Percentiles rank a stretch among this genome's conserved stretches.
phyloP scores from a whole-genome alignment of 176 grass and related monocot species.

The Pharus latifolius region DNA sequence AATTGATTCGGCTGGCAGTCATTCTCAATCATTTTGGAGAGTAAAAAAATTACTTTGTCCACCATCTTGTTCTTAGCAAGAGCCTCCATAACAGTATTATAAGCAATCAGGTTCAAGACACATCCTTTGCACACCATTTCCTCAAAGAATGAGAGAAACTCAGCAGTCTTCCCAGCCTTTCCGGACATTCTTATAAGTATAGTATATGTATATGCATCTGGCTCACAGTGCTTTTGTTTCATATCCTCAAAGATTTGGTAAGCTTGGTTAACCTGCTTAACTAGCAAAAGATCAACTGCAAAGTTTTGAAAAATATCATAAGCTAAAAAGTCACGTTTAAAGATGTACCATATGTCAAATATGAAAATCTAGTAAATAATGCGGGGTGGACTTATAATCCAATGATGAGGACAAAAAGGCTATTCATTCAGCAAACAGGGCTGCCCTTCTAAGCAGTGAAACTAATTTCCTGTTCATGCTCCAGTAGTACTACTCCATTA shows the following conservation, averaged over 20 bases:
- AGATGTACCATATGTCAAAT: neutral
- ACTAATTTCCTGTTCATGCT: neutral
- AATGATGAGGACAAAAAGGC: neutral
- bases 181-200: conserved; percentile 94
- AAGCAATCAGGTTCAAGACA: conserved; percentile 57
- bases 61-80: conserved; percentile 85
- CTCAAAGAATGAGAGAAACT: conserved; percentile 61
- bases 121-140: conserved; percentile 78
- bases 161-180: conserved; percentile 46
- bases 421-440: no score
- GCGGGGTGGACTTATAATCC: neutral
- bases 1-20: conserved; percentile 68
- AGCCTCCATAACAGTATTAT: conserved; percentile 86
- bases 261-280: conserved; percentile 65
- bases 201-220: conserved; percentile 89
- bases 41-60: conserved; percentile 66
- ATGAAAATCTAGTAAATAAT: neutral
- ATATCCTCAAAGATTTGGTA: conserved; percentile 95
- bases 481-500: neutral
- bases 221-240: conserved; percentile 66
- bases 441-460: neutral
- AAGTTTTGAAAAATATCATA: neutral
- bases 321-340: neutral
- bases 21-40: conserved; percentile 81
- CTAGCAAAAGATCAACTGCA: conserved; percentile 9